Evolutionary conservation across 306 rosid genomes (phyloP), one percentile per base, ranked within the genome.

Genomic region (Prunus salicina): DNA sequence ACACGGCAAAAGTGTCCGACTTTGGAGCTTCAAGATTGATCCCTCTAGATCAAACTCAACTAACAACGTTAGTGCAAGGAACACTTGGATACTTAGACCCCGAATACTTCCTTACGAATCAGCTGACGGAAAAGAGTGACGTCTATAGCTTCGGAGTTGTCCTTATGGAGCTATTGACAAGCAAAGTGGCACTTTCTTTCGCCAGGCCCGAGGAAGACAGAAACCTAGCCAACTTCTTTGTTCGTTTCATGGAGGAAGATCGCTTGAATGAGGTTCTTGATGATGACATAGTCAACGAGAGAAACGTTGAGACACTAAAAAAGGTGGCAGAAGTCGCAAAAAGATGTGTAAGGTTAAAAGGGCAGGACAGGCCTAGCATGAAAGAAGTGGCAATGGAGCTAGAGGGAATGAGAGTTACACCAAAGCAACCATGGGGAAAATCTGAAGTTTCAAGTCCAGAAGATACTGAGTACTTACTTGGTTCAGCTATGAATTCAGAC

Each of bases 71-170:
- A 6, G 79, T 80, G 49, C 79, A 80, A 22, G 83, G 79, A 0
- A 80, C 83, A 16, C 6, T 50, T 0, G 83, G 83, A 8, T 80
- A 80, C 62, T 49, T 80, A 32, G 83, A 80, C 15, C 79, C 79
- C 0, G 83, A 80, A 56, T 79, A 79, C 45, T 5, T 79, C 7
- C 82, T 65, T 1, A 16, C 75, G 9, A 79, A 65, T 63, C 52
- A 56, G 19, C 28, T 79, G 2, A 79, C 74, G 2, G 82, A 79
- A 80, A 65, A 70, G 60, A 70, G 60, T 51, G 74, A 70, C 27
- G 63, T 70, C 3, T 70, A 51, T 28, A 70, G 63, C 30, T 70
- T 70, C 30, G 74, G 74, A 3, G 74, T 70, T 51, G 74, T 51
- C 13, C 79, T 80, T 80, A 18, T 30, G 34, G 34, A 30, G 34